Base-by-base conservation (phyloP, 371 early-diverging fungal genomes). In the Thermomucor indicae-seudaticae region DNA sequence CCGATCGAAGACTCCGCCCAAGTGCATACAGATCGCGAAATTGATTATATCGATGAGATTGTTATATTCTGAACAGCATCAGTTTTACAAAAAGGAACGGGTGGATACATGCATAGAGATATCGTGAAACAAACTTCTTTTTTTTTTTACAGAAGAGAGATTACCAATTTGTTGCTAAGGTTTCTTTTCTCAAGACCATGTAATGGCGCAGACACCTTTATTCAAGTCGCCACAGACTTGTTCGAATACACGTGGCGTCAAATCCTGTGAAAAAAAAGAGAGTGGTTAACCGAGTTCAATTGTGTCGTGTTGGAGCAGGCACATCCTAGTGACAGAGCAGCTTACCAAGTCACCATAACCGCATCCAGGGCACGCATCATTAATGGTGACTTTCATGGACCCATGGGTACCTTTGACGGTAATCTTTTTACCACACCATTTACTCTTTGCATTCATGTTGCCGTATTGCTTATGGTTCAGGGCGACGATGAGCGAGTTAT, bases 391-490 rank as follows among this genome's bases (percentile, higher is more conserved):
- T 10, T 23, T 52, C 19, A 38, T 28, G 17, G 61, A 48, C 14
- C 61, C 61, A 16, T 55, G 19, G 31, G 47, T 43, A 24, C 61
- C 61, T 12, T 47, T 44, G n/a, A 61, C 37, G 3, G n/a, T n/a
- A 6, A 61, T 27, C 24, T 56, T 55, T 47, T 56, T 56, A 49
- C 61, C 61, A 12, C 61, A 61, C 52, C 53, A 56, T 20, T 55
- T 52, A 45, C 53, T 52, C 44, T 51, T 51, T 31, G 32, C 47
- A 38, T 35, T 48, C 52, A 49, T 56, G 53, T 45, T 61, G 17
- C 61, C 61, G 30, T 61, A 61, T 19, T 61, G 61, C 39, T 47
- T 43, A 12, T 37, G 20, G 25, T 63, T 63, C 48, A 64, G 23
- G 17, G 64, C 64, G 8, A 58, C 64, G 25, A 64, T 64, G 35